Evolutionary conservation across 306 rosid species (phyloP), one percentile per base, ranked within the genome.

Genomic region (Crataegus laevigata): DNA sequence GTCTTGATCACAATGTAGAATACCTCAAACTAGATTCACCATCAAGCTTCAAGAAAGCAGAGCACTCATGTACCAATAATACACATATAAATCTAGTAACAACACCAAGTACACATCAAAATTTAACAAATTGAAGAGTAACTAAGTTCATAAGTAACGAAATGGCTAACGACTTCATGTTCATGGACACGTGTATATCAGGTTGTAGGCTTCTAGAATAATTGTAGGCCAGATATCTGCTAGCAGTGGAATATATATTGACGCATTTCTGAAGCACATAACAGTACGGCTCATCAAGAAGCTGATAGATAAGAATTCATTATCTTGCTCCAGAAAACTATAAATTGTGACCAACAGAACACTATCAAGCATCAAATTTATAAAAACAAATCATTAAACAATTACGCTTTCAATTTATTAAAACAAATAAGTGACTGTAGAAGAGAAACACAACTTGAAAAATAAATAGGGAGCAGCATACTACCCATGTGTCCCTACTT

Each of bases 381-480:
- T 67, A 65, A 55, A 80, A 79, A 40, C 68, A 72, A 28, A 74
- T 69, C 65, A 84, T 77, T 81, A 64, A 82, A 83, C 85, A 79
- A 79, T 70, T 77, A 78, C 61, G 72, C 81, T 77, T 76, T 82
- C 76, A 79, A 81, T 85, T 88, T 89, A 91, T 88, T 87, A 86
- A 80, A 83, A 82, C 81, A 85, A 83, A 77, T 75, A 77, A 69
- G 72, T 72, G 84, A 79, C 75, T 79, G 79, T 75, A 28, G 60
- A 54, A 24, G 62, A 60, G 66, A 65, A 79, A 45, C 54, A 74
- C 68, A 63, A 57, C 75, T 62, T 60, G 42, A 77, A 74, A 52
- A 36, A 59, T 60, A 60, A 60, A 78, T 26, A 66, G 75, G 65
- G 52, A 68, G 74, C 61, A 60, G 50, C 74, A 68, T 18, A 55